Base-by-base conservation (phyloP, 2,329 filamentous ascomycete species). In the Mycogone perniciosa region DNA sequence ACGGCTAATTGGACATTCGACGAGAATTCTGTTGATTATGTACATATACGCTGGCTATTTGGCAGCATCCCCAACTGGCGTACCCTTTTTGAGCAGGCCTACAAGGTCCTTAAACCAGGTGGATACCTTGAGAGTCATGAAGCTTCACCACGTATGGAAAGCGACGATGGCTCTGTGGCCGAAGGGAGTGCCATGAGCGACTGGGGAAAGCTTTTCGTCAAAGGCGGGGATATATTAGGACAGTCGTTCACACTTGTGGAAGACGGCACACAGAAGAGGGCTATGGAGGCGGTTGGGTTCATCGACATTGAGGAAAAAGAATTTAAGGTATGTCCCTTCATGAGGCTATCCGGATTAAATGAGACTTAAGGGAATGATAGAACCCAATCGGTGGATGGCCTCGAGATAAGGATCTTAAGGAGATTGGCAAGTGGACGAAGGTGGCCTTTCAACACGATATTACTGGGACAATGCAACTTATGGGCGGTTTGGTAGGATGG, bases 161-260 rank as follows among this genome's bases (percentile, higher is more conserved):
- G 58, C 35, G 59, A 62, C 33, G 39, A 50, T 2, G 56, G 56
- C 42, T 54, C 59, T 29, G 45, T 62, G 10, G 40, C 55, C 3
- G 57, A 62, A 33, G 55, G 59, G 13, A 61, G 64, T 54, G 53
- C 64, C 38, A 64, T 62, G 49, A 58, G 61, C 49, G 52, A 56
- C 8, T 63, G 61, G 61, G 54, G 55, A 7, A 41, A 47, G 0
- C 46, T 65, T 1, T 63, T 63, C 20, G 53, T 59, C 46, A 47
- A 60, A 26, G 60, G 57, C 9, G 57, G 57, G 2, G 59, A 58
- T 20, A 59, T 58, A 34, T 58, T 60, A 45, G 56, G 60, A 9
- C 51, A 55, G 7, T 57, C 61, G 5, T 56, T 62, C 20, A 51
- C 55, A 7, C 53, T 60, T 33, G 56, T 58, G 13, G 44, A 49